A percentile compares a stretch with the other conserved stretches of the same genome.
phyloP scores from a whole-genome alignment of 257 asterid species.

The Fraxinus quadrangulata region DNA sequence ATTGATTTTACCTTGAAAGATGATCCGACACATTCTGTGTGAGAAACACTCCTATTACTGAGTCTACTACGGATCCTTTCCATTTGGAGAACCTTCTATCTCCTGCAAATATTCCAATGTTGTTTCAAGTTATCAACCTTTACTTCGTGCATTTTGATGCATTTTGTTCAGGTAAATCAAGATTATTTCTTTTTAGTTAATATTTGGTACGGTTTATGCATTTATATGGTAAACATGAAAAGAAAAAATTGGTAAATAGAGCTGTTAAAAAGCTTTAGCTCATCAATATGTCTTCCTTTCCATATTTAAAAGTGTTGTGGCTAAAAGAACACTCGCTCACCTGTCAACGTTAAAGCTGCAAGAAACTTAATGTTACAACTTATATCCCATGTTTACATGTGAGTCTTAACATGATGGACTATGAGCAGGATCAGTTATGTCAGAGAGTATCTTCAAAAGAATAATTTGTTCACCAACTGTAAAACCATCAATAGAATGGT shows the following conservation, averaged over 20 bases:
- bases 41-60: conserved; percentile 96
- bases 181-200: background rate
- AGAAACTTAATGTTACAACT: background rate
- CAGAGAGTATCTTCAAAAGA: background rate
- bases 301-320: background rate
- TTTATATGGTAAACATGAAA: background rate
- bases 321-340: background rate
- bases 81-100: conserved; percentile 89
- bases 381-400: background rate
- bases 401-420: background rate
- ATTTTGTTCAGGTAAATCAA: conserved; percentile 21
- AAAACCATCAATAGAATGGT: background rate
- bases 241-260: background rate
- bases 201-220: background rate
- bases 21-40: conserved; percentile 97
- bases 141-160: conserved; percentile 19
- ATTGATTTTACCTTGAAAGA: conserved; percentile 75
- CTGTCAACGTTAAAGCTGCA: background rate
- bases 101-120: conserved; percentile 51
- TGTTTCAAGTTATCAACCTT: conserved; percentile 25
- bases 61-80: conserved; percentile 98
- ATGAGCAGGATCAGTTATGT: background rate
- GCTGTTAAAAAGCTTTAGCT: background rate
- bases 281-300: background rate
- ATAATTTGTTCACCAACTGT: background rate